Percentiles rank a stretch among this genome's conserved stretches.
Conservation (phyloP, 164 flowering plant genomes). For the Amborella trichopoda region DNA sequence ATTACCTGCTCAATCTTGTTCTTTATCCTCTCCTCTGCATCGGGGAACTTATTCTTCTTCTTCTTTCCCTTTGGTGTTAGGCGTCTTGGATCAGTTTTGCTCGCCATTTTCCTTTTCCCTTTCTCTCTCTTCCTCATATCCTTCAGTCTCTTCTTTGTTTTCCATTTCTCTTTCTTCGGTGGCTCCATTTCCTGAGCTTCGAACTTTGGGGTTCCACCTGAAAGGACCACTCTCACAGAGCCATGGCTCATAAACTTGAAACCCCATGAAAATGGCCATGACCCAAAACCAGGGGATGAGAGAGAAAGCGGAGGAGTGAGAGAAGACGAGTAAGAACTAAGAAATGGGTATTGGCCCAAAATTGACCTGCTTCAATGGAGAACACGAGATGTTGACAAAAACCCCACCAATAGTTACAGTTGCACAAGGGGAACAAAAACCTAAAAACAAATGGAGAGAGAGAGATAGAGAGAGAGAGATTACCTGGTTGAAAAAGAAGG, state of each 20-base stretch:
- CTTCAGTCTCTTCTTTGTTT: constrained; percentile 65
- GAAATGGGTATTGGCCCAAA: too few species aligned
- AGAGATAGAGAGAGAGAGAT: too few species aligned
- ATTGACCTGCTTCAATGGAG: too few species aligned
- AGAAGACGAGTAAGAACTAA: too few species aligned
- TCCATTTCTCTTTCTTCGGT: constrained; percentile 68
- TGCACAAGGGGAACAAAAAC: too few species aligned
- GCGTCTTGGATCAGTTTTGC: constrained; percentile 63
- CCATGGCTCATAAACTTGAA: constrained; percentile 22
- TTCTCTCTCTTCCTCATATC: constrained; percentile 62
- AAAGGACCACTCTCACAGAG: constrained; percentile 46
- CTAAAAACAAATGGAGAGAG: too few species aligned
- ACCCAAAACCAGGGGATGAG: too few species aligned
- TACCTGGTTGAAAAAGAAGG: too few species aligned
- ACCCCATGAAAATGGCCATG: constrained; percentile 18
- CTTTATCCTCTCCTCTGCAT: constrained; percentile 62
- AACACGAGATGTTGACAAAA: too few species aligned
- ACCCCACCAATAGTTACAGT: too few species aligned
- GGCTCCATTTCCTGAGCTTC: constrained; percentile 60
- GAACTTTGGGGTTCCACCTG: constrained; percentile 66
- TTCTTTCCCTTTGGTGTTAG: constrained; percentile 57
- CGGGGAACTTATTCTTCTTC: constrained; percentile 48
- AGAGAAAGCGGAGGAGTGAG: too few species aligned
- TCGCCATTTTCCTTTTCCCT: constrained; percentile 56
- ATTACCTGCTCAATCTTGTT: constrained; percentile 67